These are phyloP conservation scores for Chaetomiaceae sp. DNA, from an alignment of 2,329 filamentous ascomycete genomes.

Conservation along the genomic window DNA sequence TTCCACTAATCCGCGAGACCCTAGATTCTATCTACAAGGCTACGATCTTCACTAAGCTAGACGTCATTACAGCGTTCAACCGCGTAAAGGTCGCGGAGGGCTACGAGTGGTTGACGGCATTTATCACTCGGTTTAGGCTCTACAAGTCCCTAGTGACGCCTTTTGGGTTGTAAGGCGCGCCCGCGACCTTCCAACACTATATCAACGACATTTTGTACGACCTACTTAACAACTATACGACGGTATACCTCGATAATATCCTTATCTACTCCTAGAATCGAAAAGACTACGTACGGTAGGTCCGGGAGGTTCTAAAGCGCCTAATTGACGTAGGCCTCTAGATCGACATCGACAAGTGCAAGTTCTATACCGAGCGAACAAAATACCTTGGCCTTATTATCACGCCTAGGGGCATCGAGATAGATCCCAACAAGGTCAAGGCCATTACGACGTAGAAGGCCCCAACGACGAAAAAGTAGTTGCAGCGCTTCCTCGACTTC, in stretches of 20 bases:
- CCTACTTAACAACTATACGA: not conserved
- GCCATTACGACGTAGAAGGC: not conserved
- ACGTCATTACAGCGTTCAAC: not conserved
- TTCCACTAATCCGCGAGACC: not conserved
- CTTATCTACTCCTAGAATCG: not conserved
- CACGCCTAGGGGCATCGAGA: not conserved
- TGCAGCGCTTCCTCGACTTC: not conserved
- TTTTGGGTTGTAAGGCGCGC: not conserved
- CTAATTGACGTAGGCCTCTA: not conserved
- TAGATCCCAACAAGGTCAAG: not conserved
- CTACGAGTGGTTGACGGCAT: not conserved
- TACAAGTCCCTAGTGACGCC: not conserved
- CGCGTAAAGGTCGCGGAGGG: not conserved
- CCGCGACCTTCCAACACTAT: not conserved
- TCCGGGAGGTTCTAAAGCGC: not conserved
- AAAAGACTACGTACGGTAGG: not conserved
- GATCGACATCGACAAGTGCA: not conserved
- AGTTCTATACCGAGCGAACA: not conserved
- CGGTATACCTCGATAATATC: not conserved
- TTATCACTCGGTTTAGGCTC: not conserved
- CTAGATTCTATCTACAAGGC: not conserved
- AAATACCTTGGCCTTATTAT: not conserved
- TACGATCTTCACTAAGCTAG: not conserved
- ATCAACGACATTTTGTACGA: not conserved
- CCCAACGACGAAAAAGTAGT: not conserved